Base-by-base conservation (phyloP, 768 basidiomycete species). In the Hemileccinum rubropunctum region DNA sequence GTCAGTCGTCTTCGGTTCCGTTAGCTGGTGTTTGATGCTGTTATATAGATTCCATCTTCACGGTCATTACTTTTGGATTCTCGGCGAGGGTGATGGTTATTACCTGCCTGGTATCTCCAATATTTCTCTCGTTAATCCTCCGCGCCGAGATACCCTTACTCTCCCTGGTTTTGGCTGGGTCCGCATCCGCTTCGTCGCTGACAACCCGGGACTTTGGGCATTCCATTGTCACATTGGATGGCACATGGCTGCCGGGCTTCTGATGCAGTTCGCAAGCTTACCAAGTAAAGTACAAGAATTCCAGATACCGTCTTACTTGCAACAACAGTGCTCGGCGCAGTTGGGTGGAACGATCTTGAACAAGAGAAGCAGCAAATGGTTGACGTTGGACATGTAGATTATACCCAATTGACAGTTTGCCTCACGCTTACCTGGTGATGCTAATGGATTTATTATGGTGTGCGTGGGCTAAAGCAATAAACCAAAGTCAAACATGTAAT, bases 161-260 rank as follows among this genome's bases (percentile, higher is more conserved):
- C 51, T 77, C 36, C 74, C 73, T 1, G 68, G 68, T 17, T 75
- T 58, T 49, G 66, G 67, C 26, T 76, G 62, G 58, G 54, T 65
- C 26, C 60, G 63, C 15, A 62, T 77, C 18, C 70, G 76, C 27
- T 75, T 75, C 50, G 60, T 73, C 14, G 66, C 69, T 6, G 73
- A 76, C 56, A 76, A 76, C 47, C 71, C 76, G 0, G 75, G 76
- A 27, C 49, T 73, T 34, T 77, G 75, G 75, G 71, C 73, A 1
- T 72, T 77, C 61, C 75, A 76, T 56, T 76, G 75, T 33, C 76
- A 73, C 52, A 61, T 62, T 56, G 59, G 50, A 42, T 71, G 71
- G 71, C 68, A 71, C 51, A 73, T 72, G 69, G 68, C 70, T 0
- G 63, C 71, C 0, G 74, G 74, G 8, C 56, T 76, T 26, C 32